Evolutionary conservation across 108 stramenopile genomes (phyloP).

Genomic region (Conticribra guillardii): DNA sequence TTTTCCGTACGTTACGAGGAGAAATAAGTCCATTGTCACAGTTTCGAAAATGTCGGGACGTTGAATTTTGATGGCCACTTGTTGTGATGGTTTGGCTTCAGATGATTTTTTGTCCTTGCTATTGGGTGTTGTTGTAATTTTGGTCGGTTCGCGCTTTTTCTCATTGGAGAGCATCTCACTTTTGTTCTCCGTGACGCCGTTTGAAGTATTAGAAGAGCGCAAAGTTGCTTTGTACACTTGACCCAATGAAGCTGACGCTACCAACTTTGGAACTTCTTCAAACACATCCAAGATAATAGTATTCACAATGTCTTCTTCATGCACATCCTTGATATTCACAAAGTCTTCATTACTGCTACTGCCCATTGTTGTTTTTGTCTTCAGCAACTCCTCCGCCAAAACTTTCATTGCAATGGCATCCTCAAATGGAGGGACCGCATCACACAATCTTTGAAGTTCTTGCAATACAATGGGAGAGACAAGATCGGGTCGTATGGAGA

Average conservation of each 20-base stretch:
- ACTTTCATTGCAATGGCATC: conserved; percentile 75
- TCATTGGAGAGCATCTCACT: too few species aligned
- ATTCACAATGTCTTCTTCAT: conserved; percentile 16
- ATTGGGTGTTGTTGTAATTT: too few species aligned
- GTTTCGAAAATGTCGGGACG: conserved; percentile 76
- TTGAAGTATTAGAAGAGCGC: conserved; percentile 14
- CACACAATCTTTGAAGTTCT: conserved; percentile 92
- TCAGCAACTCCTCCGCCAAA: conserved; percentile 66
- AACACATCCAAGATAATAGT: conserved; percentile 20
- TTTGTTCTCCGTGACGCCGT: too few species aligned
- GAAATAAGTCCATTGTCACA: conserved; percentile 83
- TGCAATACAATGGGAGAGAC: conserved; percentile 83
- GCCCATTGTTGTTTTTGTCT: not conserved
- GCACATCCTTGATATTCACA: too few species aligned
- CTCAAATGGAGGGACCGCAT: conserved; percentile 91
- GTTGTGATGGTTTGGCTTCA: not conserved
- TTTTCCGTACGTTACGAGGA: conserved; percentile 65
- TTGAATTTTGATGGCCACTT: conserved; percentile 90
- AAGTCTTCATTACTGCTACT: not conserved
- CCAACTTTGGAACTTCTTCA: conserved; percentile 59
- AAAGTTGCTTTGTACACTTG: conserved; percentile 82
- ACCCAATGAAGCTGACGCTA: conserved; percentile 87
- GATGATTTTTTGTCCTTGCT: conserved; percentile 1
- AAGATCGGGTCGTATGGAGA: conserved; percentile 94
- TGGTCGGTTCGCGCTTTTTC: too few species aligned